A percentile compares a stretch with the other conserved stretches of the same genome.
phyloP scores from a whole-genome alignment of 1,139 yeast species.

The Candida pseudoviswanathii region DNA sequence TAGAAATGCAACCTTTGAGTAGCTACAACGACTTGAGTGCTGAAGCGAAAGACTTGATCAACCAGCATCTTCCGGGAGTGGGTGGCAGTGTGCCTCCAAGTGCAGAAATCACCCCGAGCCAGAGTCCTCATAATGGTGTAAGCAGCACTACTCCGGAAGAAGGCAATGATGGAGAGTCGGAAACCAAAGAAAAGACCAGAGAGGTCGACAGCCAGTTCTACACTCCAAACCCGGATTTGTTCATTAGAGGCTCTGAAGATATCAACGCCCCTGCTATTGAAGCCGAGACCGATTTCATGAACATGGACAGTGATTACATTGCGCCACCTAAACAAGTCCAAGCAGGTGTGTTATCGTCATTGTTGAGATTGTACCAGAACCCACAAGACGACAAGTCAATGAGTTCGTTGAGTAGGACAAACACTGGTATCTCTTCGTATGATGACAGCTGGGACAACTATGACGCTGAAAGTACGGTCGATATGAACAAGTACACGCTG shows the following conservation, averaged over 20 bases:
- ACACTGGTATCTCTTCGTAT: conserved; percentile 10
- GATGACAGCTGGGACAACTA: conserved; percentile 14
- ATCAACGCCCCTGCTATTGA: conserved; percentile 18
- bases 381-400: conserved; percentile 34
- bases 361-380: conserved; percentile 65
- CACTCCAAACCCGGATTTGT: conserved; percentile 52
- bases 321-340: conserved; percentile 76
- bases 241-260: conserved; percentile 33
- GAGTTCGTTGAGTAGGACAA: conserved; percentile 12
- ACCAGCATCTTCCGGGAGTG: conserved; percentile 36
- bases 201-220: conserved; percentile 25
- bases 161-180: conserved; percentile 10
- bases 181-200: conserved; percentile 7
- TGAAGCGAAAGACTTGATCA: conserved; percentile 44
- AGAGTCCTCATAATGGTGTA: conserved; percentile 10
- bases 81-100: conserved; percentile 8
- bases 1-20: conserved; percentile 40
- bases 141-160: not conserved
- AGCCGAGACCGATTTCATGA: conserved; percentile 26
- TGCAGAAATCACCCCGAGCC: conserved; percentile 18
- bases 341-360: conserved; percentile 81
- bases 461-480: conserved; percentile 15
- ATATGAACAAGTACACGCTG: conserved; percentile 28
- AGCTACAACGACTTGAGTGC: conserved; percentile 35
- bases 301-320: conserved; percentile 39